These are phyloP conservation scores for Leucaena leucocephala DNA, from an alignment of 306 rosid species.

Conservation along the genomic window DNA sequence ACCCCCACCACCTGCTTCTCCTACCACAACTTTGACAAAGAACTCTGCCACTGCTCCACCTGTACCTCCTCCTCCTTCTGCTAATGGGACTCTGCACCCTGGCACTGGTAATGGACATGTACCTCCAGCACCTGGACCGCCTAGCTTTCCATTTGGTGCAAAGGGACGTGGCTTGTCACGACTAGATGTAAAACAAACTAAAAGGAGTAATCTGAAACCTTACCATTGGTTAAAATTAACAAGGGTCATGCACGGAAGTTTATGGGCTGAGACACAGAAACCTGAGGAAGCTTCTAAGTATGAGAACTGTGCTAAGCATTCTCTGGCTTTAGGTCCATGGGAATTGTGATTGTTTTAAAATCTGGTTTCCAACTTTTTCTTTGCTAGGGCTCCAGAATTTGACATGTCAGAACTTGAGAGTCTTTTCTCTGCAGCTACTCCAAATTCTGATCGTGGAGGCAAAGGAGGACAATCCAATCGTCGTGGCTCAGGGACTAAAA, in stretches of 20 bases:
- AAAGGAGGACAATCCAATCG: conserved; percentile 61
- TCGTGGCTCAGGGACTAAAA: conserved; percentile 56
- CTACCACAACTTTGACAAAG: conserved; percentile 33
- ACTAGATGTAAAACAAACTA: conserved; percentile 45
- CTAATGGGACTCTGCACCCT: conserved; percentile 39
- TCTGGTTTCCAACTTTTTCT: conserved; percentile 27
- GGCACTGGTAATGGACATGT: conserved; percentile 46
- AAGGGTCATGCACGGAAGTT: conserved; percentile 94
- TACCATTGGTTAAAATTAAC: conserved; percentile 97
- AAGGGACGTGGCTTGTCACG: conserved; percentile 75
- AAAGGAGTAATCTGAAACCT: conserved; percentile 82
- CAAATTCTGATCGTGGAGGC: conserved; percentile 56
- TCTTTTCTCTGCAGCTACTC: conserved; percentile 77
- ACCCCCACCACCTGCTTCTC: conserved; percentile 63
- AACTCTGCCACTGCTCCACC: conserved; percentile 53
- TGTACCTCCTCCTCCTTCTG: conserved; percentile 72
- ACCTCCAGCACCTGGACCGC: conserved; percentile 67
- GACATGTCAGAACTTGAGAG: conserved; percentile 96
- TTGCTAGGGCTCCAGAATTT: conserved; percentile 92
- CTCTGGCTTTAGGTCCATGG: conserved; percentile 32
- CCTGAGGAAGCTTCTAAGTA: conserved; percentile 83
- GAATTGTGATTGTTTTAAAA: conserved; percentile 14
- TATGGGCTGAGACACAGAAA: conserved; percentile 95
- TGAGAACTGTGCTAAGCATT: conserved; percentile 36
- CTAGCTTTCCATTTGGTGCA: conserved; percentile 61